A percentile compares a stretch with the other conserved stretches of the same genome.
Conservation (phyloP, 1,284 basidiomycete species). For the Marasmius sp. region DNA sequence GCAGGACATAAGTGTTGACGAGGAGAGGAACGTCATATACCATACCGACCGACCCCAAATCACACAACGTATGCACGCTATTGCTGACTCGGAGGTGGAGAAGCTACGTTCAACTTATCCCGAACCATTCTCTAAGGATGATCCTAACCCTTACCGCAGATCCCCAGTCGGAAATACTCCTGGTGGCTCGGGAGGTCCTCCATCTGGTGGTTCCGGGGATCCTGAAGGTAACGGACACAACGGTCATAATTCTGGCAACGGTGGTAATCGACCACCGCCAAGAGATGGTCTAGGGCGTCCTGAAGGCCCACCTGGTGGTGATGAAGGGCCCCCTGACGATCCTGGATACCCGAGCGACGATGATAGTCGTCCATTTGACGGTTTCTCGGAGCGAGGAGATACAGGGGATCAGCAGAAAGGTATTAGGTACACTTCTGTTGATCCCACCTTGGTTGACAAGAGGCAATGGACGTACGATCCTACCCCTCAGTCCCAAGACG, state of each 20-base stretch:
- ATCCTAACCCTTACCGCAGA: not conserved
- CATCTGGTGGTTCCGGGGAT: not conserved
- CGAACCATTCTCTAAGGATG: not conserved
- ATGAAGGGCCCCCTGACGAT: not conserved
- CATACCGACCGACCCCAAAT: not conserved
- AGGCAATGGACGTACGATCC: slow-evolving; percentile 4
- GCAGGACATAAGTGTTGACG: not conserved
- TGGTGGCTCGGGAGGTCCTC: not conserved
- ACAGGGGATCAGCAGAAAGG: not conserved
- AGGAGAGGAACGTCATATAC: not conserved
- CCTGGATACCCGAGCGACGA: not conserved
- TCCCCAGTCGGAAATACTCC: not conserved
- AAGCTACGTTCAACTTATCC: not conserved
- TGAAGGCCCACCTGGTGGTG: not conserved
- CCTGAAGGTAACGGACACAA: not conserved
- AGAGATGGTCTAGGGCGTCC: not conserved
- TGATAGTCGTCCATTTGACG: not conserved
- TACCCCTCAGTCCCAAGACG: slow-evolving; percentile 7
- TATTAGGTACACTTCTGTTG: not conserved
- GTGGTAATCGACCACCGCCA: not conserved
- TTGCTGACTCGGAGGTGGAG: not conserved
- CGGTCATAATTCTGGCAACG: too few species aligned
- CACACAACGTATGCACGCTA: not conserved
- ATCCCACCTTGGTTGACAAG: not conserved
- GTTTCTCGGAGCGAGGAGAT: not conserved